Base-by-base conservation (phyloP, 805 yeast species). In the Saturnispora serradocipensis region DNA sequence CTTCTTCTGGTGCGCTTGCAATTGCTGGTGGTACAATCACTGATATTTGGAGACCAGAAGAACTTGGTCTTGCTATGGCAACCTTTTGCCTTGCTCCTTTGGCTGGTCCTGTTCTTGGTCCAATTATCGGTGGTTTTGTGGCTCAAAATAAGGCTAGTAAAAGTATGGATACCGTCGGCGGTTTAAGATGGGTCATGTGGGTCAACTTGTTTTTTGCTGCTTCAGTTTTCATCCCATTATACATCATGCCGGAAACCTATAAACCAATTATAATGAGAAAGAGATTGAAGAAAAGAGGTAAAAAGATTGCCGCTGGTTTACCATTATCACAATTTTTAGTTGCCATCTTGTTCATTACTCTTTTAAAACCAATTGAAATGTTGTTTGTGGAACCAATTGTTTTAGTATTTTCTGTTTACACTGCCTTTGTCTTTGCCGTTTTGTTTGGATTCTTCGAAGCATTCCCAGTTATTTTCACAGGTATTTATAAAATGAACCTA, bases 11-110 rank as follows among this genome's bases (percentile, higher is more conserved):
- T 3, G 88, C 90, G 2, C 73, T 88, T 68, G 83, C 95, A 9
- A 80, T 86, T 57, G 91, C 88, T 11, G 88, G 90, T 49, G 97
- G 96, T 56, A 82, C 93, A 5, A 79, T 88, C 55, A 71, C 82
- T 50, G 96, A 88, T 67, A 67, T 88, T 46, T 88, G 90, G 82
- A 76, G 73, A 20, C 78, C 82, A 34, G 75, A 77, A 42, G 80
- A 81, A 62, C 68, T 81, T 61, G 85, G 88, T 15, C 58, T 82
- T 4, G 89, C 95, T n/a, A 78, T 86, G 82, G 78, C 86, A 3
- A 67, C 81, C n/a, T 86, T 84, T 68, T 82, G 90, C 64, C 67
- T 85, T 51, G 86, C 89, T 11, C 89, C 93, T 22, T 82, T 87
- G 58, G 72, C 82, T 62, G 95, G 95, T 49, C 95, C 95, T 2